These are phyloP conservation scores for Astrothelium macrocarpum DNA, from an alignment of 495 filamentous ascomycete species.

Conservation along the genomic window DNA sequence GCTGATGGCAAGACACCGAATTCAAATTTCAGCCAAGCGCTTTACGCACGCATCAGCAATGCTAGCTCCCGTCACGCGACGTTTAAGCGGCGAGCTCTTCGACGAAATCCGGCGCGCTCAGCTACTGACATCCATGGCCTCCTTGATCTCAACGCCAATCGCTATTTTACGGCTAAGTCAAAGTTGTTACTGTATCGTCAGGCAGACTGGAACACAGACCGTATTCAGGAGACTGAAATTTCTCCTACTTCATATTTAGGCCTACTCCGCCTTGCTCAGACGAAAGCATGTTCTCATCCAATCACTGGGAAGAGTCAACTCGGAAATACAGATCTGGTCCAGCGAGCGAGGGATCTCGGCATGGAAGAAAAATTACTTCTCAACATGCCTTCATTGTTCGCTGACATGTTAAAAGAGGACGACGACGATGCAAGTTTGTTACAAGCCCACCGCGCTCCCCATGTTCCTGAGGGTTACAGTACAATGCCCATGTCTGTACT, in stretches of 20 bases:
- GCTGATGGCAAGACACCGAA: constrained; percentile 22
- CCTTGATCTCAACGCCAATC: constrained; percentile 13
- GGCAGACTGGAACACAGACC: constrained; percentile 25
- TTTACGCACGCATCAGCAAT: constrained; percentile 6
- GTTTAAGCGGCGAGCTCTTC: constrained; percentile 4
- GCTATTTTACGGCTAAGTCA: constrained; percentile 30
- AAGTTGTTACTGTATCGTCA: constrained; percentile 20
- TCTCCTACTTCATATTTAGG: constrained; percentile 15
- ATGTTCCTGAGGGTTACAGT: neutral
- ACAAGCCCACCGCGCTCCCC: neutral
- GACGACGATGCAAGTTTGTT: neutral
- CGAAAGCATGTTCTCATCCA: constrained; percentile 24
- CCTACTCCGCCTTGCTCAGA: constrained; percentile 22
- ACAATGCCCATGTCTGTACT: neutral
- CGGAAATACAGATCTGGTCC: constrained; percentile 30
- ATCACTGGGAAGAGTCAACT: constrained; percentile 21
- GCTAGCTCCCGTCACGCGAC: neutral
- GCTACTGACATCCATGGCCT: constrained; percentile 7
- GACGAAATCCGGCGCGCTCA: neutral
- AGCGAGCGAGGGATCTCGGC: constrained; percentile 20
- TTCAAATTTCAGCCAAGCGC: constrained; percentile 24
- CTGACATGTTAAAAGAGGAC: neutral
- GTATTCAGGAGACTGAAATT: constrained; percentile 30
- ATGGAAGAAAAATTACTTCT: constrained; percentile 19
- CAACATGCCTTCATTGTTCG: constrained; percentile 5